phyloP scores from a whole-genome alignment of 306 rosid genomes.

The Fragaria iinumae region DNA sequence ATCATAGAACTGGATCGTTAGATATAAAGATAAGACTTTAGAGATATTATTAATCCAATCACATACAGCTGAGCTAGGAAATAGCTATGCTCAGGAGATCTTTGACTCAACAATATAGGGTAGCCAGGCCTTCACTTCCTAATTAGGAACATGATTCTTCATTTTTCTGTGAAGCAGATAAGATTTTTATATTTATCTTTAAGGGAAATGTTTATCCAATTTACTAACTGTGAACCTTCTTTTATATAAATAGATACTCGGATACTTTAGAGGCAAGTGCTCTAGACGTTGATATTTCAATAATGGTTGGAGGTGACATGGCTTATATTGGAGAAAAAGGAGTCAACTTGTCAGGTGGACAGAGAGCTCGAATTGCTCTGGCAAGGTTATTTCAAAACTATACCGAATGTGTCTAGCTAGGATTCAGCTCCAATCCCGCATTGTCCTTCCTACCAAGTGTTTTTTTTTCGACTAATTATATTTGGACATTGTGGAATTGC shows the following conservation, averaged over 20 bases:
- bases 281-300: conserved; percentile 75
- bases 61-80: not conserved
- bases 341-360: conserved; percentile 90
- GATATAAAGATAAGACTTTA: not conserved
- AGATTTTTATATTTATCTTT: not conserved
- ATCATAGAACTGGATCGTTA: not conserved
- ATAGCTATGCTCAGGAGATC: not conserved
- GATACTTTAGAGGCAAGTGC: conserved; percentile 78
- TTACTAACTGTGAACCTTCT: not conserved
- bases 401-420: conserved; percentile 11
- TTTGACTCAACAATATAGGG: not conserved
- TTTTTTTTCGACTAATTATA: conserved; percentile 8
- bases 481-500: conserved; percentile 33
- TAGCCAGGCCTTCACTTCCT: not conserved
- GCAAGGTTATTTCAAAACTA: conserved; percentile 58
- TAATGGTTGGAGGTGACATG: conserved; percentile 93
- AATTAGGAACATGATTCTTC: not conserved
- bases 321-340: conserved; percentile 91
- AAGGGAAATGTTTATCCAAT: not conserved
- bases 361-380: conserved; percentile 93
- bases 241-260: conserved; percentile 52
- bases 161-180: not conserved
- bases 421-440: not conserved
- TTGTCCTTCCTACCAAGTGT: conserved; percentile 4
- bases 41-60: not conserved